Percentiles rank a stretch among this genome's conserved stretches.
These are phyloP conservation scores for Salvia sclarea DNA, from an alignment of 305 asterid species.

Conservation along the genomic window DNA sequence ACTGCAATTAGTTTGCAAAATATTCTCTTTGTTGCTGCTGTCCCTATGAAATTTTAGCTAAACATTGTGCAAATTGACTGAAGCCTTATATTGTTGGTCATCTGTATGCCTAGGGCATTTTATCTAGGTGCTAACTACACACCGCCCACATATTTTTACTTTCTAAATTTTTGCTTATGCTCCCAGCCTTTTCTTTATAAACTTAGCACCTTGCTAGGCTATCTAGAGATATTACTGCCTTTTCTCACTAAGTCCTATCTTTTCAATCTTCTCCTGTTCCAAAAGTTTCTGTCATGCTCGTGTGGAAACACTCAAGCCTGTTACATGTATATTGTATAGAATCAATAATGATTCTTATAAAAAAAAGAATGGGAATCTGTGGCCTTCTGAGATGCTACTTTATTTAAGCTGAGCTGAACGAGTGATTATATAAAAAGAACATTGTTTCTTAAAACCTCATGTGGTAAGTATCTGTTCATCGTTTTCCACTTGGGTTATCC, in stretches of 20 bases:
- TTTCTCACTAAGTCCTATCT: neutral
- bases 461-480: slow-evolving; percentile 22
- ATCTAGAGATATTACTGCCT: neutral
- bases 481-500: slow-evolving; percentile 31
- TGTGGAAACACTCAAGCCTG: slow-evolving; percentile 10
- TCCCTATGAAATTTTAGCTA: too few relatives aligned
- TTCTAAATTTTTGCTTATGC: slow-evolving; percentile 13
- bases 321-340: slow-evolving; percentile 9
- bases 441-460: slow-evolving; percentile 16
- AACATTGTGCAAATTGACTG: too few relatives aligned
- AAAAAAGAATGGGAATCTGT: neutral
- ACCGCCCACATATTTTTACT: slow-evolving; percentile 20
- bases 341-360: slow-evolving; percentile 3
- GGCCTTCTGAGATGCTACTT: slow-evolving; percentile 20
- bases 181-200: slow-evolving; percentile 3
- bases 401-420: slow-evolving; percentile 19
- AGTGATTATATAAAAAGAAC: neutral
- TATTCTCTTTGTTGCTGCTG: neutral
- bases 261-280: slow-evolving; percentile 14
- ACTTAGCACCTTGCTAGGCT: slow-evolving; percentile 20
- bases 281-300: neutral
- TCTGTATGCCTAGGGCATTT: neutral
- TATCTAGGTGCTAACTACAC: neutral
- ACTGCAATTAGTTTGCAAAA: neutral
- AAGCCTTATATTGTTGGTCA: too few relatives aligned